A percentile compares a stretch with the other conserved stretches of the same genome.
phyloP scores from a whole-genome alignment of 176 grass and related monocot genomes.

The Phyllostachys edulis region DNA sequence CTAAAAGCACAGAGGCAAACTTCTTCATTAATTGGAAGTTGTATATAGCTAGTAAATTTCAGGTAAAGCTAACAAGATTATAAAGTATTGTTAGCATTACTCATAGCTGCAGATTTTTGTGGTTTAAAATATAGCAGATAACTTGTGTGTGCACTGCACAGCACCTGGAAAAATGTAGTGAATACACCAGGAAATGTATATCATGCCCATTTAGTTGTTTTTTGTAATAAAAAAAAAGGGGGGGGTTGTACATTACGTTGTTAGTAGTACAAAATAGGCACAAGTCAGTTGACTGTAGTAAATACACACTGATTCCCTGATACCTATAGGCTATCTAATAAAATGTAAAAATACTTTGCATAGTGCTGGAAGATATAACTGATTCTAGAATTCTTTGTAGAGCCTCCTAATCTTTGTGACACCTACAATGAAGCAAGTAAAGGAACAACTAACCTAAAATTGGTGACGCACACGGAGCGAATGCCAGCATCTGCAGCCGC shows the following conservation, averaged over 20 bases:
- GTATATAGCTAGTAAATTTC: neutral
- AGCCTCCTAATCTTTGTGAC: neutral
- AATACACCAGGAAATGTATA: neutral
- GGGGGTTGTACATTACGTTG: neutral
- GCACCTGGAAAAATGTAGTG: neutral
- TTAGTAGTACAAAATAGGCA: neutral
- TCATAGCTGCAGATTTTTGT: neutral
- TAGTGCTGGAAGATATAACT: neutral
- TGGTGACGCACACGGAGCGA: conserved; percentile 87
- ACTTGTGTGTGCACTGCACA: neutral
- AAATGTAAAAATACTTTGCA: neutral
- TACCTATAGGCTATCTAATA: neutral
- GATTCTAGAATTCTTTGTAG: neutral
- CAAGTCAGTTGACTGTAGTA: neutral
- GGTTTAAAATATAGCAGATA: neutral
- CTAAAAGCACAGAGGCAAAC: neutral
- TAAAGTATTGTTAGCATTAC: neutral
- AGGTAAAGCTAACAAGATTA: neutral
- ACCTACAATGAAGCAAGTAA: neutral
- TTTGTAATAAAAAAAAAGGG: too few species aligned
- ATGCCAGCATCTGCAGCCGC: conserved; percentile 90
- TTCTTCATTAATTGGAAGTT: neutral
- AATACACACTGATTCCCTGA: neutral
- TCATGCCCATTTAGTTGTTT: neutral
- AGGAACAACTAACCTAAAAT: conserved; percentile 67